Evolutionary conservation across 148 eudicot species (phyloP).

Genomic region (Gaultheria prostrata): DNA sequence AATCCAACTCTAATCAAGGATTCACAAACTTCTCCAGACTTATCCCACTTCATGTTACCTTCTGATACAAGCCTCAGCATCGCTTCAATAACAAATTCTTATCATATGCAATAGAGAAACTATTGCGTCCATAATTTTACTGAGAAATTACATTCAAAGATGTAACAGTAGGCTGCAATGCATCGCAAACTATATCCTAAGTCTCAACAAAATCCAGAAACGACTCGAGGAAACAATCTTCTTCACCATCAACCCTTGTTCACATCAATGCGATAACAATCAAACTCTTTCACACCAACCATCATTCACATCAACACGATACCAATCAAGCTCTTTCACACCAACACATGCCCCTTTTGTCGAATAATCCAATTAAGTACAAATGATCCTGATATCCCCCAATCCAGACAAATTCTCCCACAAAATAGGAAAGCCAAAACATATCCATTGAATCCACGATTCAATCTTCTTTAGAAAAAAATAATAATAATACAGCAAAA

Average conservation of each 20-base stretch:
- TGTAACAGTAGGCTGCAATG: neutral
- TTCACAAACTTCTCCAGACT: neutral
- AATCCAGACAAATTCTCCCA: neutral
- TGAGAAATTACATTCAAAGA: neutral
- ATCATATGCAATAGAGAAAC: neutral
- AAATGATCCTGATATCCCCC: neutral
- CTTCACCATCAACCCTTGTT: neutral
- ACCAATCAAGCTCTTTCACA: neutral
- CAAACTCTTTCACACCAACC: neutral
- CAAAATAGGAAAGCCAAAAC: neutral
- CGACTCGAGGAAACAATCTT: neutral
- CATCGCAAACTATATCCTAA: neutral
- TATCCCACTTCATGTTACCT: neutral
- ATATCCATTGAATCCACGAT: neutral
- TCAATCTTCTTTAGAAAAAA: neutral
- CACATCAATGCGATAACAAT: neutral
- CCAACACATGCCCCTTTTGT: neutral
- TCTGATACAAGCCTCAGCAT: neutral
- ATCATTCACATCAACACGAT: neutral
- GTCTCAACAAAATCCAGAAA: neutral
- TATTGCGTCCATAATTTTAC: neutral
- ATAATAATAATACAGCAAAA: neutral
- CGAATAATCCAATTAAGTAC: neutral
- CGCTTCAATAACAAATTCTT: neutral
- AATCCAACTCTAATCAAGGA: neutral